Evolutionary conservation across 1,139 yeast genomes (phyloP).

Genomic region (Citeromyces hawaiiensis): DNA sequence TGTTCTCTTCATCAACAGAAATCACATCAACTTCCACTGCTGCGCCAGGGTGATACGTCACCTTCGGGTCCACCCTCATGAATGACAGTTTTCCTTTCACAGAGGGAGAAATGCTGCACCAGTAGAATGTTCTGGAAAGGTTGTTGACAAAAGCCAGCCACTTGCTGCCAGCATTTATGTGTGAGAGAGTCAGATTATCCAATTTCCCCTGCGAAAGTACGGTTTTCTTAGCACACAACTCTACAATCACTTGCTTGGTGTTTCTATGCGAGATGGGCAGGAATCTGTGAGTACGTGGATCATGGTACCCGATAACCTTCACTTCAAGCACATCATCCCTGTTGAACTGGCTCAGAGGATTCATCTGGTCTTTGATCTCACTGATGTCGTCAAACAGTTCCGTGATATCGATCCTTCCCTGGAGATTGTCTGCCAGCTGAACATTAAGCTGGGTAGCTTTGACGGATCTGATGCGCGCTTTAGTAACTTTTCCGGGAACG

Average conservation of each 20-base stretch:
- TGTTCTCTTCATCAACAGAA: conserved; percentile 38
- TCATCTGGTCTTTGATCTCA: conserved; percentile 42
- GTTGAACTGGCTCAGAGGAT: conserved; percentile 50
- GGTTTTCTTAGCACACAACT: conserved; percentile 42
- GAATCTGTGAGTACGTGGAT: conserved; percentile 56
- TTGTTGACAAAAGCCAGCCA: conserved; percentile 41
- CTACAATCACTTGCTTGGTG: conserved; percentile 46
- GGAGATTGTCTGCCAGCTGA: conserved; percentile 62
- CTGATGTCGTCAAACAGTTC: conserved; percentile 45
- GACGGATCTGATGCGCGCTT: conserved; percentile 47
- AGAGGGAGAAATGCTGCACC: conserved; percentile 62
- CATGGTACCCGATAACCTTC: conserved; percentile 67
- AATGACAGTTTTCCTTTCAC: conserved; percentile 56
- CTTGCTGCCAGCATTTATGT: conserved; percentile 27
- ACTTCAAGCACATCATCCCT: conserved; percentile 48
- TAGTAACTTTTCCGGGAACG: conserved; percentile 45
- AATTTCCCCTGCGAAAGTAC: conserved; percentile 18
- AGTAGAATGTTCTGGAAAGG: conserved; percentile 37
- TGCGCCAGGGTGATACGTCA: conserved; percentile 54
- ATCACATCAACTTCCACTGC: conserved; percentile 51
- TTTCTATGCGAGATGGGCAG: conserved; percentile 54
- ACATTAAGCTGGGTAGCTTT: conserved; percentile 70
- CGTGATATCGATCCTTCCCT: conserved; percentile 71
- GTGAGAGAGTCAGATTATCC: conserved; percentile 20
- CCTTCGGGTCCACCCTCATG: conserved; percentile 48